A percentile compares a stretch with the other conserved stretches of the same genome.
phyloP scores from a whole-genome alignment of 768 basidiomycete genomes.

The Coprinopsis marcescibilis region DNA sequence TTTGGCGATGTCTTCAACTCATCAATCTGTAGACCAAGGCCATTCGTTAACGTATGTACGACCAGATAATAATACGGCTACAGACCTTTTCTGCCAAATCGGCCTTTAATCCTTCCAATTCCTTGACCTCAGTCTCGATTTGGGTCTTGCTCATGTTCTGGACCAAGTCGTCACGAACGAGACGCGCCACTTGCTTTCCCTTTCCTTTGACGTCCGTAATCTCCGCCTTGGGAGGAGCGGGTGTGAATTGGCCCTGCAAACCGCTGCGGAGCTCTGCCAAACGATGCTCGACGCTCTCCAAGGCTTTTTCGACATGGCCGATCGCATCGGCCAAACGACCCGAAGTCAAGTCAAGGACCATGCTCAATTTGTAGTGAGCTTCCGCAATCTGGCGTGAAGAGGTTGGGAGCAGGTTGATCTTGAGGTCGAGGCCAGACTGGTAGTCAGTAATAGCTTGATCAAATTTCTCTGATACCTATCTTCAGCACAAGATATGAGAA shows the following conservation, averaged over 20 bases:
- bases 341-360: conserved; percentile 87
- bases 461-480: conserved; percentile 71
- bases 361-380: conserved; percentile 90
- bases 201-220: conserved; percentile 57
- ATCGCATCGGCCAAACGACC: conserved; percentile 82
- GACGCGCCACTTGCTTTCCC: conserved; percentile 51
- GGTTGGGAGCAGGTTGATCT: conserved; percentile 65
- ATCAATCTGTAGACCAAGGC: conserved; percentile 57
- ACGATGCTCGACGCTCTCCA: conserved; percentile 71
- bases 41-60: neutral
- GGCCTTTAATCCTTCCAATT: conserved; percentile 65
- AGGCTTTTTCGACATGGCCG: conserved; percentile 69
- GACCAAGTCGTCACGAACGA: conserved; percentile 49
- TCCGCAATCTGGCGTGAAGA: conserved; percentile 93
- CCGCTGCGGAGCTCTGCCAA: conserved; percentile 53
- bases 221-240: conserved; percentile 20
- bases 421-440: conserved; percentile 67
- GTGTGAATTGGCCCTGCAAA: conserved; percentile 33
- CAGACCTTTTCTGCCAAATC: conserved; percentile 82
- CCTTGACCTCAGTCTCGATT: conserved; percentile 74
- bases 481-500: conserved; percentile 2
- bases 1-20: conserved; percentile 82
- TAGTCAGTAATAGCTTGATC: conserved; percentile 91
- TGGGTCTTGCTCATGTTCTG: conserved; percentile 67
- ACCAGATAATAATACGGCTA: neutral